Conservation (phyloP, 176 grass and related monocot species). For the Oryza glumipatula region DNA sequence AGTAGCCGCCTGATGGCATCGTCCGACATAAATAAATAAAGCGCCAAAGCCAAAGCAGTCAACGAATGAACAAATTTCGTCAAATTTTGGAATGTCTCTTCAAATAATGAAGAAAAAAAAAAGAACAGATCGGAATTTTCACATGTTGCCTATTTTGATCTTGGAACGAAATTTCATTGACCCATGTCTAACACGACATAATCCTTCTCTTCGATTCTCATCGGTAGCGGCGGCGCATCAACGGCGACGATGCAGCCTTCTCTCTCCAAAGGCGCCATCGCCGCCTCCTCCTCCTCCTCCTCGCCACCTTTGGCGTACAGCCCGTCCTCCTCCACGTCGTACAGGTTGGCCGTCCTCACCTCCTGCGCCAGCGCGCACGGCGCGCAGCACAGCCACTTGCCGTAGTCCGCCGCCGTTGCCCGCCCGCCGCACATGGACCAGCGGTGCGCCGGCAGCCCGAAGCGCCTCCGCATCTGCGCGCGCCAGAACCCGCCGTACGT, state of each 20-base stretch:
- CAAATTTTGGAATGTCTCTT: too few relatives aligned
- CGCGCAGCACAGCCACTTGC: constrained; percentile 53
- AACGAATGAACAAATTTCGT: too few relatives aligned
- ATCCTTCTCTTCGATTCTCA: neutral
- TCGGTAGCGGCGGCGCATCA: constrained; percentile 19
- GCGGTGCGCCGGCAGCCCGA: constrained; percentile 41
- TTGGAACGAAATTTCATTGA: too few relatives aligned
- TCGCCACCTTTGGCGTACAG: constrained; percentile 11
- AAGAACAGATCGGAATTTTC: too few relatives aligned
- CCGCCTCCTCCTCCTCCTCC: neutral
- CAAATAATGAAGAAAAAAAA: too few relatives aligned
- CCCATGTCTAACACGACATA: neutral
- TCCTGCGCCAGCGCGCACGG: constrained; percentile 73
- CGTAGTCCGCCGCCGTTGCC: constrained; percentile 36
- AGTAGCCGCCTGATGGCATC: constrained; percentile 33
- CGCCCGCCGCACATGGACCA: constrained; percentile 28
- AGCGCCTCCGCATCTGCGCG: constrained; percentile 41
- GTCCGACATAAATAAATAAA: constrained; percentile 22
- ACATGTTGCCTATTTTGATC: too few relatives aligned
- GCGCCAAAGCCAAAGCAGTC: too few relatives aligned
- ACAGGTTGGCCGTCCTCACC: constrained; percentile 66
- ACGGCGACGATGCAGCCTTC: constrained; percentile 34
- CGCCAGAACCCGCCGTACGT: constrained; percentile 62
- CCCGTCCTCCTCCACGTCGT: constrained; percentile 46
- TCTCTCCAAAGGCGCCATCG: constrained; percentile 48